A percentile compares a stretch with the other conserved stretches of the same genome.
These are phyloP conservation scores for Phytophthora podocarpi DNA, from an alignment of 352 stramenopile genomes.

Conservation along the genomic window DNA sequence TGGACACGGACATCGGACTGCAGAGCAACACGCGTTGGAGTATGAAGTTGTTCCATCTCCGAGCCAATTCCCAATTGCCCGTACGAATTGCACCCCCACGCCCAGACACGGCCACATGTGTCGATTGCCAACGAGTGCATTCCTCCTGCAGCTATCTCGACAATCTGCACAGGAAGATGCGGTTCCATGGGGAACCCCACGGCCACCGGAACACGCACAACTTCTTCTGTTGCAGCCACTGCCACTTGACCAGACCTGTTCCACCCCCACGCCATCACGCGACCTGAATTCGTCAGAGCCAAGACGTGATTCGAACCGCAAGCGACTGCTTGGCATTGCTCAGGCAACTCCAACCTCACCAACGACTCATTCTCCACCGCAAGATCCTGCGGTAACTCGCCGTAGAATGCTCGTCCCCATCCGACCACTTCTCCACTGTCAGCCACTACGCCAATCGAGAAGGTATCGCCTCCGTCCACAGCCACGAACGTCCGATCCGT, in stretches of 20 bases:
- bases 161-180: slow-evolving; percentile 5
- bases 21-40: slow-evolving; percentile 19
- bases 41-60: neutral
- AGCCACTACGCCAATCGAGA: slow-evolving; percentile 49
- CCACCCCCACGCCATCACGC: slow-evolving; percentile 61
- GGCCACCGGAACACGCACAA: slow-evolving; percentile 22
- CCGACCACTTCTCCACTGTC: slow-evolving; percentile 43
- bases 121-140: slow-evolving; percentile 71
- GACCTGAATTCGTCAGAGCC: slow-evolving; percentile 38
- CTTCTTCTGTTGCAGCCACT: slow-evolving; percentile 1
- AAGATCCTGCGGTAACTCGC: slow-evolving; percentile 39
- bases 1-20: neutral
- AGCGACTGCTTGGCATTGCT: slow-evolving; percentile 43
- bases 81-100: slow-evolving; percentile 69
- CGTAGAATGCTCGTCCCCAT: slow-evolving; percentile 75
- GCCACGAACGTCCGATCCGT: slow-evolving; percentile 10
- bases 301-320: slow-evolving; percentile 72
- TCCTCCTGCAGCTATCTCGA: slow-evolving; percentile 49
- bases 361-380: neutral
- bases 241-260: slow-evolving; percentile 52
- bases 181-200: slow-evolving; percentile 31
- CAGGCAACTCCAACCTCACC: slow-evolving; percentile 24
- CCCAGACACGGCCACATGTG: slow-evolving; percentile 41
- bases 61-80: slow-evolving; percentile 58
- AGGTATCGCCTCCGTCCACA: slow-evolving; percentile 59